Evolutionary conservation across 176 grass and related monocot species (phyloP).

Genomic region (Oryza coarctata): DNA sequence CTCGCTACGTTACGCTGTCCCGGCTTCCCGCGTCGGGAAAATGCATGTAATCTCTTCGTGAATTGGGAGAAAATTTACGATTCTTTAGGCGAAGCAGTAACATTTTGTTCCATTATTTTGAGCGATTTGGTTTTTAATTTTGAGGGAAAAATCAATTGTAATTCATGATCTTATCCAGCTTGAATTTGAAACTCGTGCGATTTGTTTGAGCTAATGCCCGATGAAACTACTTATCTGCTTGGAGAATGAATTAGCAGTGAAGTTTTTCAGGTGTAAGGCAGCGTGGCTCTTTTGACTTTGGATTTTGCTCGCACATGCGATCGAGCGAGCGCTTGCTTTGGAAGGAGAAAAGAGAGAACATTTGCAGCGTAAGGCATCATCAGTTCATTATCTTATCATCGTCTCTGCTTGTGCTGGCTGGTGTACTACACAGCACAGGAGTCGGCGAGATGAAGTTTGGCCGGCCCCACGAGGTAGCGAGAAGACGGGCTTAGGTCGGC

Average conservation of each 20-base stretch:
- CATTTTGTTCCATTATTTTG: neutral
- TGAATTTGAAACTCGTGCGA: neutral
- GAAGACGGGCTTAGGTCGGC: too few species aligned
- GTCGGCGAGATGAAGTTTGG: too few species aligned
- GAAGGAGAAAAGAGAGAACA: neutral
- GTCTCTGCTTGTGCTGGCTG: too few species aligned
- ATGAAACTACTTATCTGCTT: neutral
- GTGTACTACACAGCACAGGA: too few species aligned
- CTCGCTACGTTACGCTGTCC: slow-evolving; percentile 8
- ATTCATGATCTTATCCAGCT: too few species aligned
- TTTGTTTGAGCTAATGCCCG: neutral
- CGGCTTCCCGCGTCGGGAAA: neutral
- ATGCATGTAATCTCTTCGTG: neutral
- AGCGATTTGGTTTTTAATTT: neutral
- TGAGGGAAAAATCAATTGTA: neutral
- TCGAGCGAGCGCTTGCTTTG: neutral
- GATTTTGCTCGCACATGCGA: neutral
- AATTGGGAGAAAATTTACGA: neutral
- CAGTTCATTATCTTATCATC: too few species aligned
- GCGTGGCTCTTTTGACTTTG: neutral
- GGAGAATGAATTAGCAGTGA: neutral
- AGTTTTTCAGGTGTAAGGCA: neutral
- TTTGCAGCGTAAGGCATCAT: neutral
- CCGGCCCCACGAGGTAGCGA: too few species aligned
- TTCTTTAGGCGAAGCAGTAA: neutral